A percentile compares a stretch with the other conserved stretches of the same genome.
Evolutionary conservation across 805 yeast species (phyloP).

Genomic region (Candida ascalaphidarum): DNA sequence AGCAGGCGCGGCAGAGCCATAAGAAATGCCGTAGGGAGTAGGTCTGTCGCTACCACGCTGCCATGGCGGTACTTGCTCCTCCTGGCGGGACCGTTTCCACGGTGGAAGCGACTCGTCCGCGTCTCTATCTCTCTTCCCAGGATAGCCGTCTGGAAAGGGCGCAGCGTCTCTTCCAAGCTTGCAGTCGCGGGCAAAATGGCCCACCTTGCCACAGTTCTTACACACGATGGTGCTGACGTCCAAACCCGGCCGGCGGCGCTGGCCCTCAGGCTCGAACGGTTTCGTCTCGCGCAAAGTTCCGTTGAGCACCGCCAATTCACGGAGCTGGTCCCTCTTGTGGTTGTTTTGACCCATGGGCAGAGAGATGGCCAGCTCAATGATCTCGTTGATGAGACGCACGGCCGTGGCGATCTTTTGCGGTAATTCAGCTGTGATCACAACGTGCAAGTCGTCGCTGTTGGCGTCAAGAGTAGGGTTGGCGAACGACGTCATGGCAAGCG

Average conservation of each 20-base stretch:
- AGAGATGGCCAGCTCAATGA: constrained; percentile 74
- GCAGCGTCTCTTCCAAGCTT: constrained; percentile 27
- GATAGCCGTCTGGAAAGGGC: no score
- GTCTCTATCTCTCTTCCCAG: constrained; percentile 1
- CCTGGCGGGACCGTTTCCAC: constrained; percentile 16
- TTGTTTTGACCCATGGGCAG: constrained; percentile 94
- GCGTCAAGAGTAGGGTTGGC: constrained; percentile 12
- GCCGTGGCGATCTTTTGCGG: constrained; percentile 74
- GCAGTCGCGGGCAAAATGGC: constrained; percentile 90
- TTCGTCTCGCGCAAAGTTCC: constrained; percentile 86
- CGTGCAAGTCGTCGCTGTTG: constrained; percentile 70
- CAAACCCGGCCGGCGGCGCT: constrained; percentile 19
- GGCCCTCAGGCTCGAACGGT: constrained; percentile 39
- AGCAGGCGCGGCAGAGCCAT: no score
- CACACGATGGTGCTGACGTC: constrained; percentile 55
- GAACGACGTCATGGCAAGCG: constrained; percentile 10
- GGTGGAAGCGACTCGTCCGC: constrained; percentile 12
- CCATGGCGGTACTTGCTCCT: constrained; percentile 16
- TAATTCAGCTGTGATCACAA: constrained; percentile 75
- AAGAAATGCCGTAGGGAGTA: no score
- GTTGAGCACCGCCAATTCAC: constrained; percentile 87
- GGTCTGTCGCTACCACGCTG: no score
- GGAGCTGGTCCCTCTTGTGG: constrained; percentile 78
- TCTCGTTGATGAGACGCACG: constrained; percentile 59
- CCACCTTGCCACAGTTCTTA: constrained; percentile 68